Evolutionary conservation across 495 filamentous ascomycete species (phyloP).

Genomic region (Trichoderma reesei): DNA sequence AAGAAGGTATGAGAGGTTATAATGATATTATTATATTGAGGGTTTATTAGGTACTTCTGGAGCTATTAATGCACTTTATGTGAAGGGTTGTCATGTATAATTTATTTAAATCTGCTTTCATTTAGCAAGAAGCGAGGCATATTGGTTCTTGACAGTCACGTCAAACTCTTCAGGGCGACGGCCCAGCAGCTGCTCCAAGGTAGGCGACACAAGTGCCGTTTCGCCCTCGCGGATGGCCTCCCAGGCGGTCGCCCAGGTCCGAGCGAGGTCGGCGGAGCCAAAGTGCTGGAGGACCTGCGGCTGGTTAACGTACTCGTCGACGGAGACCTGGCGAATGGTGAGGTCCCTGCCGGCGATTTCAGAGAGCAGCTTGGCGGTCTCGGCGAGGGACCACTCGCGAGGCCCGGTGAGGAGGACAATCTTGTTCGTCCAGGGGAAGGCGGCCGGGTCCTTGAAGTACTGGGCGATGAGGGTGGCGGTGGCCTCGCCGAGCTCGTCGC

Average conservation of each 20-base stretch:
- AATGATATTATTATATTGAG: too few species aligned
- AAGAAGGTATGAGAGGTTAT: too few species aligned
- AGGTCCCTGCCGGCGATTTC: conserved; percentile 22
- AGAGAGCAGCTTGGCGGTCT: conserved; percentile 31
- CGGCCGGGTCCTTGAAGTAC: conserved; percentile 16
- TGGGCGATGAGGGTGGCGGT: conserved; percentile 30
- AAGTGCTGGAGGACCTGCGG: conserved; percentile 20
- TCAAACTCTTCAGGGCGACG: conserved; percentile 25
- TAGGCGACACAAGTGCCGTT: conserved; percentile 25
- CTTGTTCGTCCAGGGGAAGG: conserved; percentile 27
- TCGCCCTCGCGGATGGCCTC: conserved; percentile 34
- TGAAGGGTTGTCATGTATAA: too few species aligned
- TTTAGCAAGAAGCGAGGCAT: not conserved
- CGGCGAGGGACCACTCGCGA: conserved; percentile 27
- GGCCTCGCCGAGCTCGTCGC: conserved; percentile 42
- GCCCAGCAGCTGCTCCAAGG: conserved; percentile 29
- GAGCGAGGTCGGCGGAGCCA: conserved; percentile 16
- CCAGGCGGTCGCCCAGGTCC: conserved; percentile 31
- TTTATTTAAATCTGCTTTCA: not conserved
- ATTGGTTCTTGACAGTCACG: conserved; percentile 6
- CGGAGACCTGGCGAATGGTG: conserved; percentile 25
- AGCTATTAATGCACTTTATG: too few species aligned
- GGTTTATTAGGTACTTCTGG: too few species aligned
- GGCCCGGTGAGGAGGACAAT: conserved; percentile 33
- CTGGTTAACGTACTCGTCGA: conserved; percentile 33